These are phyloP conservation scores for Scheffersomyces segobiensis DNA, from an alignment of 1,139 yeast species.

Conservation along the genomic window DNA sequence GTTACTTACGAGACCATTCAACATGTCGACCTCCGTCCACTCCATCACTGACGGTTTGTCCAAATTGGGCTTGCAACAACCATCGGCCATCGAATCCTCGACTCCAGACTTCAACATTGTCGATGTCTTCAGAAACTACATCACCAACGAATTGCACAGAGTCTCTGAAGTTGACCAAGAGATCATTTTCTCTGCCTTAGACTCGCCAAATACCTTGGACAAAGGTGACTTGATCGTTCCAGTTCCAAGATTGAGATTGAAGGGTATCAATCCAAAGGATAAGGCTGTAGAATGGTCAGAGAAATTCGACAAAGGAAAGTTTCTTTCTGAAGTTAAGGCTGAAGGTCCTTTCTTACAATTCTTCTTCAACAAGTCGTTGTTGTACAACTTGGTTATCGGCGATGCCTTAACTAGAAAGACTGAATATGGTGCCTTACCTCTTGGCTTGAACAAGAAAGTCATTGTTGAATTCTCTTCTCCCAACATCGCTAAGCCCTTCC, in stretches of 20 bases:
- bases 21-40: conserved; percentile 17
- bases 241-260: conserved; percentile 86
- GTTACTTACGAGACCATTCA: not conserved
- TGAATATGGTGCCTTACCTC: conserved; percentile 71
- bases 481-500: conserved; percentile 98
- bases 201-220: conserved; percentile 81
- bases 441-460: conserved; percentile 73
- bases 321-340: conserved; percentile 68
- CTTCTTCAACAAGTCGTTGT: conserved; percentile 66
- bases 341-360: conserved; percentile 94
- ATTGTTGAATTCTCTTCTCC: conserved; percentile 95
- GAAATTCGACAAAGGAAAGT: conserved; percentile 65
- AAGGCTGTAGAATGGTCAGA: conserved; percentile 84
- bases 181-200: conserved; percentile 81
- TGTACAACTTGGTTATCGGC: conserved; percentile 69
- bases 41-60: conserved; percentile 37
- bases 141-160: conserved; percentile 72
- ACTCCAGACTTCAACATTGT: conserved; percentile 73
- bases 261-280: conserved; percentile 82
- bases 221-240: conserved; percentile 95
- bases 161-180: conserved; percentile 71
- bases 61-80: conserved; percentile 37
- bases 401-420: conserved; percentile 64
- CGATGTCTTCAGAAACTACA: conserved; percentile 86
- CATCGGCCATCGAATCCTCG: conserved; percentile 38